Percentiles rank a stretch among this genome's conserved stretches.
phyloP scores from a whole-genome alignment of 352 stramenopile genomes.

The Phytophthora sojae region DNA sequence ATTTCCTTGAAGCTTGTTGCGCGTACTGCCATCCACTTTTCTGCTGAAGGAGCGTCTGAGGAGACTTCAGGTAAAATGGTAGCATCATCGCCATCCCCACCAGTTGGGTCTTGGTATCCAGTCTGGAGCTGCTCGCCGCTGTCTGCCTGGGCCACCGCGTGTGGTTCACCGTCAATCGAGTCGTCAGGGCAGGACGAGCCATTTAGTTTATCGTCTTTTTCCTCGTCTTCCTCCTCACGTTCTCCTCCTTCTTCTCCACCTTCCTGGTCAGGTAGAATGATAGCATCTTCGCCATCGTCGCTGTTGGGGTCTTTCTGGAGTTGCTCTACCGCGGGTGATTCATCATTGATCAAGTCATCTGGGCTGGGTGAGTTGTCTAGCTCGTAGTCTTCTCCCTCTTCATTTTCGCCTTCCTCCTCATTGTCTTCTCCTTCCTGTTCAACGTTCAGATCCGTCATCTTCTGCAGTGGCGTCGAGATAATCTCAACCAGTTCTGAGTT shows the following conservation, averaged over 20 bases:
- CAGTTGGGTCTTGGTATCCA: background rate
- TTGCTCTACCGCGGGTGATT: background rate
- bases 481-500: conserved; percentile 1
- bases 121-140: background rate
- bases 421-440: background rate
- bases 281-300: background rate
- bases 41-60: background rate
- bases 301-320: background rate
- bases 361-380: background rate
- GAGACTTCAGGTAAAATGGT: background rate
- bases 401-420: too few relatives aligned
- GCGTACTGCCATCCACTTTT: conserved; percentile 3
- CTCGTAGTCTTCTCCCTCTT: background rate
- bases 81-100: background rate
- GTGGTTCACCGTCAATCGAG: background rate
- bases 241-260: background rate
- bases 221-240: background rate
- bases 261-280: background rate
- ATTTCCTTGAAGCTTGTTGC: conserved; percentile 1
- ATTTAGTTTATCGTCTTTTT: background rate
- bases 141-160: background rate
- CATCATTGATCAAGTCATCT: background rate
- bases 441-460: background rate
- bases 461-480: conserved; percentile 10
- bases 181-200: background rate